Evolutionary conservation across 1,139 yeast species (phyloP).

Genomic region (Blastobotrys persicus): DNA sequence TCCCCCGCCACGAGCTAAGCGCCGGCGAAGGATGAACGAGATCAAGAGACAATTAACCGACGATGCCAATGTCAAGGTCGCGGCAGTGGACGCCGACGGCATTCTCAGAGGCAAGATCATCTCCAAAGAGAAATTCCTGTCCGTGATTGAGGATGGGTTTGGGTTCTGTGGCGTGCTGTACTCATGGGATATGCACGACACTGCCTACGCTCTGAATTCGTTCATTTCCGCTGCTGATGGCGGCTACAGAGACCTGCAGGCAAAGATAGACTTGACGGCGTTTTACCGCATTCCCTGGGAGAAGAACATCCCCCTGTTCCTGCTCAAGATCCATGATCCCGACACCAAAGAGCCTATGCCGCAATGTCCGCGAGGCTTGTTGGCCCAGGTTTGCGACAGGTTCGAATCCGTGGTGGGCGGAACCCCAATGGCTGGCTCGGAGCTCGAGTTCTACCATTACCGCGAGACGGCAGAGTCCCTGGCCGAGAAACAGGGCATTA

Average conservation of each 20-base stretch:
- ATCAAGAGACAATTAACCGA: conserved; percentile 17
- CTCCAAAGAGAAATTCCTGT: conserved; percentile 34
- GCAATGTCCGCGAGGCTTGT: conserved; percentile 37
- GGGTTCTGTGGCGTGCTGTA: conserved; percentile 40
- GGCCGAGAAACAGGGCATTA: conserved; percentile 30
- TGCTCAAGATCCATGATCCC: conserved; percentile 33
- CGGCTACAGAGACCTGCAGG: conserved; percentile 37
- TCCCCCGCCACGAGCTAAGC: no score
- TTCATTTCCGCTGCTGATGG: conserved; percentile 34
- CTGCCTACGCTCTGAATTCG: conserved; percentile 32
- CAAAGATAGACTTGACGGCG: conserved; percentile 32
- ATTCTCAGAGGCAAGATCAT: conserved; percentile 40
- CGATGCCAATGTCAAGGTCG: conserved; percentile 35
- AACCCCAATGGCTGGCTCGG: conserved; percentile 37
- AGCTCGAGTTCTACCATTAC: conserved; percentile 39
- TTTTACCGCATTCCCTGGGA: conserved; percentile 37
- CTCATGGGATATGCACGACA: conserved; percentile 42
- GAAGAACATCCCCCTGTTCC: conserved; percentile 33
- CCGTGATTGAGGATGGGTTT: conserved; percentile 33
- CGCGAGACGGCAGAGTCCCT: conserved; percentile 33
- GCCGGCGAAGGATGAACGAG: no score
- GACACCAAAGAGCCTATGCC: conserved; percentile 31
- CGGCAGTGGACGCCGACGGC: conserved; percentile 41
- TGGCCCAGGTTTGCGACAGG: conserved; percentile 26
- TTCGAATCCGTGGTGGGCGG: conserved; percentile 20